Conservation (phyloP, 176 grass and related monocot species). For the Sorghum bicolor region DNA sequence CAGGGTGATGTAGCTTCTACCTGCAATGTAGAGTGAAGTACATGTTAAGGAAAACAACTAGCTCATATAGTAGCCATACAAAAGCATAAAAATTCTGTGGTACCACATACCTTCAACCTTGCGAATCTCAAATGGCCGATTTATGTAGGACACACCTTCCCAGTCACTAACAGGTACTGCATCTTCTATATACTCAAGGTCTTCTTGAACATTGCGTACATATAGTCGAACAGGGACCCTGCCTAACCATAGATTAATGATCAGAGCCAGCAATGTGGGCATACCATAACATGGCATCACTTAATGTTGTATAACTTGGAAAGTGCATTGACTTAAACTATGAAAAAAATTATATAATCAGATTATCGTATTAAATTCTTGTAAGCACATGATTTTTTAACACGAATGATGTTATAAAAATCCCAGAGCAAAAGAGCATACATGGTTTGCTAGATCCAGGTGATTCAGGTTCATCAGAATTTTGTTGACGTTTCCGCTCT, state of each 20-base stretch:
- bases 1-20: constrained; percentile 60
- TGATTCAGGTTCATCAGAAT: constrained; percentile 75
- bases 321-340: background rate
- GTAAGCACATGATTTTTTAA: background rate
- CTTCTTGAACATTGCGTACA: constrained; percentile 57
- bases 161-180: constrained; percentile 54
- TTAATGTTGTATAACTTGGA: background rate
- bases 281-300: background rate
- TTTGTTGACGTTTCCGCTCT: constrained; percentile 47
- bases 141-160: constrained; percentile 91
- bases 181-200: constrained; percentile 78
- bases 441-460: constrained; percentile 60
- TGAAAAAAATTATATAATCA: background rate
- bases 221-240: constrained; percentile 94
- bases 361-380: constrained; percentile 13
- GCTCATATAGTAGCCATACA: background rate
- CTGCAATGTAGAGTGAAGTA: constrained; percentile 6
- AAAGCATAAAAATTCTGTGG: background rate
- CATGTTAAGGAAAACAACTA: background rate
- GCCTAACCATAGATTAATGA: constrained; percentile 60
- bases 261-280: constrained; percentile 20
- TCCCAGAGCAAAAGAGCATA: constrained; percentile 38
- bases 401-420: background rate
- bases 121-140: constrained; percentile 66
- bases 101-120: constrained; percentile 61